These are phyloP conservation scores for Mycena floridula DNA, from an alignment of 768 basidiomycete species.

Conservation along the genomic window DNA sequence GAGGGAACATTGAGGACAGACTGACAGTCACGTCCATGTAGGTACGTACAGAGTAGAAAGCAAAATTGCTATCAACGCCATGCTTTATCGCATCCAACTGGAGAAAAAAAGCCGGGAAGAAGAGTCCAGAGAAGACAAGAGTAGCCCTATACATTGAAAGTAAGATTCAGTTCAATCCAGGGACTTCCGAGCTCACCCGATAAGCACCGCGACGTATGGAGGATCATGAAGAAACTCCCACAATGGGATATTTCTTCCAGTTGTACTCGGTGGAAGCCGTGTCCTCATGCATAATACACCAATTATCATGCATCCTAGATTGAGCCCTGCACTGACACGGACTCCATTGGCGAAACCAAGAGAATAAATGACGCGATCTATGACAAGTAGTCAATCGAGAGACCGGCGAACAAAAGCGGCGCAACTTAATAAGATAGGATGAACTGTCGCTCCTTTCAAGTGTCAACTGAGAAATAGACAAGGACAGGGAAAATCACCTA, in stretches of 20 bases:
- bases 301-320: constrained; percentile 19
- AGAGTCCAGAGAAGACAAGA: constrained; percentile 7
- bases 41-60: constrained; percentile 22
- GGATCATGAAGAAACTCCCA: constrained; percentile 12
- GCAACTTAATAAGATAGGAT: constrained; percentile 41
- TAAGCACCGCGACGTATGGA: constrained; percentile 11
- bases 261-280: constrained; percentile 19
- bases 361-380: constrained; percentile 22
- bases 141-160: constrained; percentile 2
- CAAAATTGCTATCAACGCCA: constrained; percentile 15
- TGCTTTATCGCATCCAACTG: constrained; percentile 28
- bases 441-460: constrained; percentile 37
- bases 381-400: no score
- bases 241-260: not conserved
- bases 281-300: constrained; percentile 24
- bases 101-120: constrained; percentile 21
- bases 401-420: no score
- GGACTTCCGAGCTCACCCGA: constrained; percentile 8
- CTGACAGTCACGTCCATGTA: constrained; percentile 2
- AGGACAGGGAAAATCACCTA: not conserved
- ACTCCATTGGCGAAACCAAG: constrained; percentile 29
- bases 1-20: not conserved
- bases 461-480: constrained; percentile 4
- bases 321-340: constrained; percentile 27
- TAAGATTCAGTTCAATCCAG: not conserved